Conservation (phyloP, 2,329 filamentous ascomycete species). For the Epichloe aotearoae region DNA sequence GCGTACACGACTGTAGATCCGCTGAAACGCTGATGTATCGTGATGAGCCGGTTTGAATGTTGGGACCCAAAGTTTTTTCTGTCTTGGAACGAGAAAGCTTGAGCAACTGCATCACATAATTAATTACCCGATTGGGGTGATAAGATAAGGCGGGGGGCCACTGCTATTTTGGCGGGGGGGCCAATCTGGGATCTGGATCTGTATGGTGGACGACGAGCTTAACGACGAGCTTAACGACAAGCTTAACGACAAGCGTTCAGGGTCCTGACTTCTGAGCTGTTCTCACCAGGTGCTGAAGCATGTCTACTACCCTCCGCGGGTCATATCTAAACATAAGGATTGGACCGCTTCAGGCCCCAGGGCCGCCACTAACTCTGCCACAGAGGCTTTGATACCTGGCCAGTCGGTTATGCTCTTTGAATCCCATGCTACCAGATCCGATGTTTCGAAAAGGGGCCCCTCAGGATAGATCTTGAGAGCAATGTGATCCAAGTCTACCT, state of each 20-base stretch:
- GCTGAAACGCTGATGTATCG: background rate
- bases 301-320: background rate
- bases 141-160: background rate
- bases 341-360: conserved; percentile 47
- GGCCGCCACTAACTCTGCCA: conserved; percentile 55
- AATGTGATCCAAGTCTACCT: conserved; percentile 46
- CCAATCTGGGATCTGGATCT: background rate
- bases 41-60: background rate
- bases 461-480: conserved; percentile 33
- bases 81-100: background rate
- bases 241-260: background rate
- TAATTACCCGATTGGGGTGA: background rate
- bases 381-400: conserved; percentile 42
- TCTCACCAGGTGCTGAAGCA: background rate
- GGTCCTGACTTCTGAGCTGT: background rate
- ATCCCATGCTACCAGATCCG: conserved; percentile 48
- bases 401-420: conserved; percentile 34
- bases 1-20: background rate
- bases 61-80: conserved; percentile 2
- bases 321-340: conserved; percentile 46
- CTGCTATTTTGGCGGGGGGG: background rate
- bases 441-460: conserved; percentile 26
- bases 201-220: background rate
- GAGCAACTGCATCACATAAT: background rate
- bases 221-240: too few relatives aligned